Conservation (phyloP, 768 basidiomycete genomes). For the Hygrocybe coccinea region DNA sequence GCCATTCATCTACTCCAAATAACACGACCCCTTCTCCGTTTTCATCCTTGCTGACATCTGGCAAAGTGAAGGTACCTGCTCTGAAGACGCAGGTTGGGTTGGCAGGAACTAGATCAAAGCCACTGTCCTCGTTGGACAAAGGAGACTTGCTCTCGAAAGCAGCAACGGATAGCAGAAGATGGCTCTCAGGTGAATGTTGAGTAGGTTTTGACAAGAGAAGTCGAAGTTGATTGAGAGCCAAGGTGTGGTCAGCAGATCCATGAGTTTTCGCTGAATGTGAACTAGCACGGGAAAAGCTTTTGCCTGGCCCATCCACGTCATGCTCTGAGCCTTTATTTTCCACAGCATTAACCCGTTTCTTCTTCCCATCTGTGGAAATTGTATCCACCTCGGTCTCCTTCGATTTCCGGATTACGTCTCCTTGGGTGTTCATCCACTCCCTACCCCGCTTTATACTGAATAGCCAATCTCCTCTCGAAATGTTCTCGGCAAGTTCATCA, state of each 20-base stretch:
- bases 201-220: conserved; percentile 25
- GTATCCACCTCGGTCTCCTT: conserved; percentile 10
- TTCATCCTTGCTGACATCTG: conserved; percentile 27
- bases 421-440: conserved; percentile 18
- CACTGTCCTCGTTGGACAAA: conserved; percentile 35
- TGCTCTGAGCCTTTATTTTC: neutral
- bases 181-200: conserved; percentile 28
- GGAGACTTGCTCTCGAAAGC: conserved; percentile 32
- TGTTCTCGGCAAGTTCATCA: conserved; percentile 40
- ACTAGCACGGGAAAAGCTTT: neutral
- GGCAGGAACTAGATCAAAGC: conserved; percentile 35
- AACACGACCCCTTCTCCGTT: conserved; percentile 33
- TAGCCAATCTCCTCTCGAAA: conserved; percentile 45
- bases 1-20: conserved; percentile 49
- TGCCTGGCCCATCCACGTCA: neutral
- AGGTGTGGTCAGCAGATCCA: neutral
- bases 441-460: conserved; percentile 38
- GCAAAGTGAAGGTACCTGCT: conserved; percentile 36
- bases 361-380: neutral
- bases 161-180: conserved; percentile 50
- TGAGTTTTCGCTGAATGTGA: neutral
- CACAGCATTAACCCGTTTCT: neutral
- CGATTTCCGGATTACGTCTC: conserved; percentile 20
- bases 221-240: conserved; percentile 24
- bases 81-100: conserved; percentile 45